Percentiles rank a stretch among this genome's conserved stretches.
These are phyloP conservation scores for Logfia minima DNA, from an alignment of 129 eudicot species.

Conservation along the genomic window DNA sequence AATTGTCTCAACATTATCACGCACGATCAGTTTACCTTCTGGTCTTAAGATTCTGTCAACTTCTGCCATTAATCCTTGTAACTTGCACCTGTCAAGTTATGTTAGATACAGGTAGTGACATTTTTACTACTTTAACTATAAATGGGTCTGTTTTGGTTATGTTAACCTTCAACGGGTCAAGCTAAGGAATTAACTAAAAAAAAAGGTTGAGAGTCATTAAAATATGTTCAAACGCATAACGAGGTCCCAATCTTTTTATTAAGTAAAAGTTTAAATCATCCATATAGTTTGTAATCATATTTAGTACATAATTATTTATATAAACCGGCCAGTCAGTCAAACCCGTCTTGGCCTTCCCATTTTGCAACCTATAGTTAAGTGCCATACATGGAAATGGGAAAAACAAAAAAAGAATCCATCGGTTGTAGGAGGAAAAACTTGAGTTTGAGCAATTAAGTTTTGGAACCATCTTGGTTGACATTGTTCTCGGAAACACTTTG, in stretches of 20 bases:
- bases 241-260: too few species aligned
- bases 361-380: background rate
- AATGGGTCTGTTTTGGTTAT: background rate
- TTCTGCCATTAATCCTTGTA: slow-evolving; percentile 57
- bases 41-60: slow-evolving; percentile 69
- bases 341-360: background rate
- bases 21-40: slow-evolving; percentile 48
- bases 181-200: background rate
- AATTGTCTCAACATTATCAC: slow-evolving; percentile 54
- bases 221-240: too few species aligned
- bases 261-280: too few species aligned
- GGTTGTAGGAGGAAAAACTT: background rate
- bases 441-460: background rate
- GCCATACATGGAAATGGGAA: background rate
- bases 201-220: too few species aligned
- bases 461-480: too few species aligned
- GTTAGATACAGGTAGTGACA: background rate
- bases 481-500: too few species aligned
- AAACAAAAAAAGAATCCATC: too few species aligned
- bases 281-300: too few species aligned
- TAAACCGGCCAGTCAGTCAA: too few species aligned
- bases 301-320: too few species aligned
- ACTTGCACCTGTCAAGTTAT: slow-evolving; percentile 51
- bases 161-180: background rate
- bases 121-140: background rate